Conservation (phyloP, 371 early-diverging fungal species). For the Rhizoclosmatium hyalinum region DNA sequence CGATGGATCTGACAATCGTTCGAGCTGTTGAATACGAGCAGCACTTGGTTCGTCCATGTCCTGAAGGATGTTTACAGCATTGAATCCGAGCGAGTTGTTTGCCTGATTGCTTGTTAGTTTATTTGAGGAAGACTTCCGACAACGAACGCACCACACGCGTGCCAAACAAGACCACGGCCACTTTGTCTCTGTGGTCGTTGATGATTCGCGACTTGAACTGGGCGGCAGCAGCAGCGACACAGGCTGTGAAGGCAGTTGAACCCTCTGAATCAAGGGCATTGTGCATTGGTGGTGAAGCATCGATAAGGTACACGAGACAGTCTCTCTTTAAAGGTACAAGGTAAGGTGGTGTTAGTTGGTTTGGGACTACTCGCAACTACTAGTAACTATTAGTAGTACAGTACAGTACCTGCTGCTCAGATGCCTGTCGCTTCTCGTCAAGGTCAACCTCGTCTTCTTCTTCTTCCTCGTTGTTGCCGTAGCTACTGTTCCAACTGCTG, state of each 20-base stretch:
- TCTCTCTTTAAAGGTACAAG: conserved; percentile 43
- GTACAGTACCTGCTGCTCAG: conserved; percentile 20
- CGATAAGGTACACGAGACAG: conserved; percentile 71
- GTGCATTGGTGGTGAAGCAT: conserved; percentile 69
- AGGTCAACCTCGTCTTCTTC: conserved; percentile 12
- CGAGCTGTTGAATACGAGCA: conserved; percentile 65
- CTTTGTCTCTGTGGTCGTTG: conserved; percentile 60
- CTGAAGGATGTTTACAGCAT: conserved; percentile 67
- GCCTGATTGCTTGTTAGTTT: conserved; percentile 13
- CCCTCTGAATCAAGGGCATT: conserved; percentile 39
- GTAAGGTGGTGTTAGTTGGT: background rate
- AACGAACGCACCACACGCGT: conserved; percentile 42
- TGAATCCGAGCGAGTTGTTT: conserved; percentile 48
- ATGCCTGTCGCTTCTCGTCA: conserved; percentile 11
- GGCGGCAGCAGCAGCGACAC: conserved; percentile 54
- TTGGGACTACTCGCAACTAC: background rate
- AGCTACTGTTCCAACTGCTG: background rate
- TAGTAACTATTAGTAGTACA: background rate
- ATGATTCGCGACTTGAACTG: conserved; percentile 66
- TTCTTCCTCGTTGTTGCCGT: conserved; percentile 8
- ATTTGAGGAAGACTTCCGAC: background rate
- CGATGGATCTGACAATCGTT: conserved; percentile 56
- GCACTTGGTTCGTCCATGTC: conserved; percentile 70
- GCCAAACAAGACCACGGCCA: conserved; percentile 71
- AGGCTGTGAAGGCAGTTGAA: conserved; percentile 56